phyloP scores from a whole-genome alignment of 2,329 filamentous ascomycete species.

The Canariomyces notabilis region DNA sequence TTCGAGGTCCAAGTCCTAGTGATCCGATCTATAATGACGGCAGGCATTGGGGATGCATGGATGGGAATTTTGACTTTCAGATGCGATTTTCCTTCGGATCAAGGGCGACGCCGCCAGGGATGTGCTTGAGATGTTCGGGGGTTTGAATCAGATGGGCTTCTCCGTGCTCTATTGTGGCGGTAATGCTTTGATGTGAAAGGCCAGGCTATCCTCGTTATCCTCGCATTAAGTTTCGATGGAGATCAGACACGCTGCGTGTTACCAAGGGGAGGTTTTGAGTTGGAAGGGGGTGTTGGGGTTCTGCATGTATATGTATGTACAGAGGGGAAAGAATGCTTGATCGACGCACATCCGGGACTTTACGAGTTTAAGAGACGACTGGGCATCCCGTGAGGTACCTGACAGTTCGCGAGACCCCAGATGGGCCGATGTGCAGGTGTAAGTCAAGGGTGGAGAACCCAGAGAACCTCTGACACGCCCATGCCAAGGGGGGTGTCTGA shows the following conservation, averaged over 20 bases:
- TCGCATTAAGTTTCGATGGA: constrained; percentile 27
- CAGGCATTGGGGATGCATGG: constrained; percentile 51
- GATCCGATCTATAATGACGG: constrained; percentile 48
- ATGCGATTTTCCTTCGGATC: constrained; percentile 15
- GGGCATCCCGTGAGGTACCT: constrained; percentile 22
- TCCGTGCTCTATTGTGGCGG: constrained; percentile 1
- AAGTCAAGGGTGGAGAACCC: constrained; percentile 9
- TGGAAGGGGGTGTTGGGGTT: constrained; percentile 31
- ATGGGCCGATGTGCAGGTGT: constrained; percentile 2
- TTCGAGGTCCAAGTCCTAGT: constrained; percentile 46
- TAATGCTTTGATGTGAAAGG: constrained; percentile 6
- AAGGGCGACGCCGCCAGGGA: constrained; percentile 22
- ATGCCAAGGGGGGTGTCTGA: background rate
- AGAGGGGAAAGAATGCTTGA: constrained; percentile 31
- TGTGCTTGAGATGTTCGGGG: constrained; percentile 6
- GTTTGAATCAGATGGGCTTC: constrained; percentile 10
- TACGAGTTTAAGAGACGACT: constrained; percentile 41
- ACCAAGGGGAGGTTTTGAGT: constrained; percentile 33
- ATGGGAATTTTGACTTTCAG: constrained; percentile 6
- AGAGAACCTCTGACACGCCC: constrained; percentile 3
- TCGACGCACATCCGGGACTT: constrained; percentile 36
- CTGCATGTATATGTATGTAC: constrained; percentile 28
- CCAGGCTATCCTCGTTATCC: constrained; percentile 15
- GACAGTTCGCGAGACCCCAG: constrained; percentile 3
- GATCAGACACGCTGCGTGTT: constrained; percentile 29